A percentile compares a stretch with the other conserved stretches of the same genome.
Evolutionary conservation across 2,329 filamentous ascomycete genomes (phyloP).

Genomic region (Sporothrix schenckii): DNA sequence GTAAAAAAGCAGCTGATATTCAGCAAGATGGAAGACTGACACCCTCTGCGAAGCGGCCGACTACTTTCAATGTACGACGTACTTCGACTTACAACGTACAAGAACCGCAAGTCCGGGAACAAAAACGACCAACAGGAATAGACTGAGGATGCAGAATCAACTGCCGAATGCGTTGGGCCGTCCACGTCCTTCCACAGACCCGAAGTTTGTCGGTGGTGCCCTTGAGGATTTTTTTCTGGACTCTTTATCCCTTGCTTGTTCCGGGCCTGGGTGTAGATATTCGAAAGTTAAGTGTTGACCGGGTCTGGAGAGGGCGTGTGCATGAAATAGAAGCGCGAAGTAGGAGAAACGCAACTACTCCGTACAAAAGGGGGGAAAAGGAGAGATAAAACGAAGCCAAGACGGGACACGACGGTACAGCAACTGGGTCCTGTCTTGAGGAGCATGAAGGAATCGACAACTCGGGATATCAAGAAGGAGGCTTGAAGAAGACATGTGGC

Average conservation of each 20-base stretch:
- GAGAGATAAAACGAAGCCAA: not conserved
- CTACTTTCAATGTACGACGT: too few relatives aligned
- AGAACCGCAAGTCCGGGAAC: not conserved
- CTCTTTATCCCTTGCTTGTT: not conserved
- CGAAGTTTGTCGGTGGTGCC: slow-evolving; percentile 11
- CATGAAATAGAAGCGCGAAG: not conserved
- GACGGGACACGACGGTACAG: not conserved
- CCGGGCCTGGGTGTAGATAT: not conserved
- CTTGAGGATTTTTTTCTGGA: slow-evolving; percentile 1
- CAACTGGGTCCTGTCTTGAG: not conserved
- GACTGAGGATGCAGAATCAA: not conserved
- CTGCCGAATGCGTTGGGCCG: not conserved
- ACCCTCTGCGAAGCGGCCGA: too few relatives aligned
- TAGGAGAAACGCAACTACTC: too few relatives aligned
- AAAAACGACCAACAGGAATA: too few relatives aligned
- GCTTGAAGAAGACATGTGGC: not conserved
- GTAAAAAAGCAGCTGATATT: slow-evolving; percentile 5
- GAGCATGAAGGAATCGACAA: not conserved
- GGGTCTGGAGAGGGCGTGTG: slow-evolving; percentile 17
- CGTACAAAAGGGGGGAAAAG: too few relatives aligned
- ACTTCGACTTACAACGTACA: too few relatives aligned
- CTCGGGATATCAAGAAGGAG: slow-evolving; percentile 4
- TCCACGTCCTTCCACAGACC: not conserved
- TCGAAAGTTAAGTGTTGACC: not conserved
- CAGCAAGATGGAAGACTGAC: not conserved